These are phyloP conservation scores for Graphilbum fragrans DNA, from an alignment of 2,329 filamentous ascomycete species.

Conservation along the genomic window DNA sequence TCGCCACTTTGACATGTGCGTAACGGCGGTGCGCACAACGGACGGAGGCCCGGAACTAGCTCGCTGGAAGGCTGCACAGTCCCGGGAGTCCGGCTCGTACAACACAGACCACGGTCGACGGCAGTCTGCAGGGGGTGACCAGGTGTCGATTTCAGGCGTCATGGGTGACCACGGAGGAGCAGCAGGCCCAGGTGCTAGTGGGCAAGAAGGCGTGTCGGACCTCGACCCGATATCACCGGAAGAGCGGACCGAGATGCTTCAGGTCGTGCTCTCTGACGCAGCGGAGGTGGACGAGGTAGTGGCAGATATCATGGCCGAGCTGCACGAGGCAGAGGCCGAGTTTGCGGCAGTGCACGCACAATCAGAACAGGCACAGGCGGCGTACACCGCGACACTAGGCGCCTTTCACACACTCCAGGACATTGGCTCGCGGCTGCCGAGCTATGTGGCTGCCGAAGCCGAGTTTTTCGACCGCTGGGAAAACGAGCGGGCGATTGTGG, in stretches of 20 bases:
- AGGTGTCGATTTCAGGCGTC: slow-evolving; percentile 53
- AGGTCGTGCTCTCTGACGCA: slow-evolving; percentile 63
- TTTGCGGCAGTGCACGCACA: slow-evolving; percentile 52
- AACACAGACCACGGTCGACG: slow-evolving; percentile 36
- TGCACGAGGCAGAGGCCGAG: slow-evolving; percentile 64
- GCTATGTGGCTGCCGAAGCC: slow-evolving; percentile 51
- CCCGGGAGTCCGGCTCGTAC: not conserved
- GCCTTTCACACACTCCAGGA: slow-evolving; percentile 57
- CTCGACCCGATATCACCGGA: slow-evolving; percentile 61
- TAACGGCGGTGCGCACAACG: slow-evolving; percentile 81
- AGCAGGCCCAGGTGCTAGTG: not conserved
- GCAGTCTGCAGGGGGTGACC: slow-evolving; percentile 19
- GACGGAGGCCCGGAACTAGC: slow-evolving; percentile 65
- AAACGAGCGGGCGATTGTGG: slow-evolving; percentile 59
- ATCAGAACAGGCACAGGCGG: slow-evolving; percentile 40
- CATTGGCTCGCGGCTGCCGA: slow-evolving; percentile 52
- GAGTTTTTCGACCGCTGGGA: slow-evolving; percentile 60
- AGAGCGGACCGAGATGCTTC: slow-evolving; percentile 73
- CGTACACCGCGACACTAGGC: slow-evolving; percentile 44
- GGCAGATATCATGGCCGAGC: slow-evolving; percentile 59
- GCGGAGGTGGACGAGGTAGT: slow-evolving; percentile 55
- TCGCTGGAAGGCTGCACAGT: slow-evolving; percentile 47
- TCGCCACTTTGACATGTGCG: slow-evolving; percentile 84
- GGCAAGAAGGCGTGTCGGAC: slow-evolving; percentile 17
- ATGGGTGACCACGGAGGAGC: slow-evolving; percentile 46